phyloP scores from a whole-genome alignment of 2,329 filamentous ascomycete species.

The Venturia nashicola region DNA sequence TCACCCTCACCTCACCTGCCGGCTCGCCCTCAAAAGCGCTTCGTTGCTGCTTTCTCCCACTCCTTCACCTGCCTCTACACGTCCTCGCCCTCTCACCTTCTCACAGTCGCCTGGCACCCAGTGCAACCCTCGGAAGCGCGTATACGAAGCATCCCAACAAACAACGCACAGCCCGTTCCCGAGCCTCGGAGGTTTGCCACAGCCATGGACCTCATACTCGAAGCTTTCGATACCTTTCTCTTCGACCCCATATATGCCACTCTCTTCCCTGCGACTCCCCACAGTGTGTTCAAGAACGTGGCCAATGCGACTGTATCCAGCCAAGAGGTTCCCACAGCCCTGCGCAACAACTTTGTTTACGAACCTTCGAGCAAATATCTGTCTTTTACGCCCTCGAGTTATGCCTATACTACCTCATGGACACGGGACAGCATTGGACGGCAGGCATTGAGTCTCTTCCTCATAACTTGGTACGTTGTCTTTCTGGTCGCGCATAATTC shows the following conservation, averaged over 20 bases:
- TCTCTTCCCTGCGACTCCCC: constrained; percentile 45
- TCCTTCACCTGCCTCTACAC: background rate
- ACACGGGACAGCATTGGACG: constrained; percentile 65
- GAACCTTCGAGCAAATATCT: constrained; percentile 62
- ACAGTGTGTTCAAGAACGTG: constrained; percentile 1
- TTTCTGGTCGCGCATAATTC: background rate
- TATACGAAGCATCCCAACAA: background rate
- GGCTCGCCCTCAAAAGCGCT: background rate
- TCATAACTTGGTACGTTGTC: constrained; percentile 65
- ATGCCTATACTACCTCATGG: constrained; percentile 69
- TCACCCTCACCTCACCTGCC: background rate
- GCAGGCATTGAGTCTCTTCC: constrained; percentile 62
- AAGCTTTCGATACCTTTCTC: constrained; percentile 68
- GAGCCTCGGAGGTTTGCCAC: background rate
- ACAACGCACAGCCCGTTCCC: background rate
- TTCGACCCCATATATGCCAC: constrained; percentile 70
- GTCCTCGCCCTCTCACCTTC: background rate
- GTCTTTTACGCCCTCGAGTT: constrained; percentile 55
- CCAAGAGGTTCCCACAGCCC: constrained; percentile 25
- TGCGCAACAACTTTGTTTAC: constrained; percentile 46
- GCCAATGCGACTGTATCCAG: constrained; percentile 47
- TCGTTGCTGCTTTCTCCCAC: background rate
- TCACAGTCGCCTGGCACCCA: background rate
- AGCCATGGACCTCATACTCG: constrained; percentile 85
- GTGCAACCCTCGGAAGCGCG: background rate